These are phyloP conservation scores for Pichia sp. DNA, from an alignment of 1,139 yeast genomes.

Conservation along the genomic window DNA sequence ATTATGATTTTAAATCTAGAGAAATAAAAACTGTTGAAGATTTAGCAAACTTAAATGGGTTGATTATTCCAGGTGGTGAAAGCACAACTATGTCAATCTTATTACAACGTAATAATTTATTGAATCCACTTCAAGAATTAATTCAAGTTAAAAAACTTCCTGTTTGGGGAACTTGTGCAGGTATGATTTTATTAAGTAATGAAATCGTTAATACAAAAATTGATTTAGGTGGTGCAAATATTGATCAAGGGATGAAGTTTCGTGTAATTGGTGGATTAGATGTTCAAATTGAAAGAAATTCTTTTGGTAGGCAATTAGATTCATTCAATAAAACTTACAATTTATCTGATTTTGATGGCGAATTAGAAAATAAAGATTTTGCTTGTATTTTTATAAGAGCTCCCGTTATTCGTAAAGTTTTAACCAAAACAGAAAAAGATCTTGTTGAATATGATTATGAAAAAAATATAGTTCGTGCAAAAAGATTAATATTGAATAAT, in stretches of 20 bases:
- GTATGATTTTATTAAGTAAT: slow-evolving; percentile 61
- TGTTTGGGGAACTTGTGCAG: slow-evolving; percentile 88
- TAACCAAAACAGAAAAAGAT: slow-evolving; percentile 9
- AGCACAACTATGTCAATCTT: slow-evolving; percentile 70
- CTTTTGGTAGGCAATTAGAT: slow-evolving; percentile 74
- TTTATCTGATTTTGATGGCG: slow-evolving; percentile 43
- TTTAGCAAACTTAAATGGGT: slow-evolving; percentile 47
- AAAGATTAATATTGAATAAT: neutral
- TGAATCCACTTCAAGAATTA: slow-evolving; percentile 49
- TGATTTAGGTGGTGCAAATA: slow-evolving; percentile 28
- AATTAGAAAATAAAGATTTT: slow-evolving; percentile 34
- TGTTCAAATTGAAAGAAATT: slow-evolving; percentile 62
- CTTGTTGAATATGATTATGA: neutral
- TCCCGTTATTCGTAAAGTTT: slow-evolving; percentile 53
- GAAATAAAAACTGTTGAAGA: slow-evolving; percentile 52
- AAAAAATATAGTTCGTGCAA: slow-evolving; percentile 1
- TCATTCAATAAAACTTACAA: slow-evolving; percentile 43
- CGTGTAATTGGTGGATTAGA: slow-evolving; percentile 60
- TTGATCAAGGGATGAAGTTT: slow-evolving; percentile 32
- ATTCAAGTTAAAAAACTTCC: slow-evolving; percentile 46
- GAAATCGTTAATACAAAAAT: slow-evolving; percentile 50
- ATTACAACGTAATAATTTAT: slow-evolving; percentile 58
- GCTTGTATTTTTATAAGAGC: slow-evolving; percentile 72
- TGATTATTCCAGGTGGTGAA: slow-evolving; percentile 77
- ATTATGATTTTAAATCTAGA: slow-evolving; percentile 31